Evolutionary conservation across 2,329 filamentous ascomycete species (phyloP).

Genomic region (Epichloe gansuensis): DNA sequence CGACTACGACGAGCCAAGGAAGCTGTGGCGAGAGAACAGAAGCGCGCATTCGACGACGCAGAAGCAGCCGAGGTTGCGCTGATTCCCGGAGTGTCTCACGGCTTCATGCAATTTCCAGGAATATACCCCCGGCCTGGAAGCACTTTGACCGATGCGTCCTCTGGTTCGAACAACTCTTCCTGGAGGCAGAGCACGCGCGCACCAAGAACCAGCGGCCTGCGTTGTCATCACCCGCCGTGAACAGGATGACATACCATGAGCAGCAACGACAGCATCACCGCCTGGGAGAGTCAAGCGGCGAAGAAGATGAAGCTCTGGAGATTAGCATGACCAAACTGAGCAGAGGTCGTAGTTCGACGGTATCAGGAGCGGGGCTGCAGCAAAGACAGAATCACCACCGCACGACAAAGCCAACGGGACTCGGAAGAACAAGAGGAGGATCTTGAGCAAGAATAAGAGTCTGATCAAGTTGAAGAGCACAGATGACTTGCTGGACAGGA

Average conservation of each 20-base stretch:
- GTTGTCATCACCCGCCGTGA: background rate
- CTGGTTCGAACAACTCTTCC: conserved; percentile 76
- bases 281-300: conserved; percentile 52
- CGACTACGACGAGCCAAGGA: conserved; percentile 70
- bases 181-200: conserved; percentile 32
- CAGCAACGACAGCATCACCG: conserved; percentile 16
- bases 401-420: conserved; percentile 4
- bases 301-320: conserved; percentile 72
- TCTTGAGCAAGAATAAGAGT: conserved; percentile 31
- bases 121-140: conserved; percentile 87
- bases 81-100: conserved; percentile 82
- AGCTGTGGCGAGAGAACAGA: conserved; percentile 21
- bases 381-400: conserved; percentile 10
- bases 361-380: conserved; percentile 14
- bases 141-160: conserved; percentile 65
- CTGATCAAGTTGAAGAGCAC: conserved; percentile 43
- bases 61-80: conserved; percentile 59
- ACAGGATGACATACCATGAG: conserved; percentile 1
- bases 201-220: conserved; percentile 10
- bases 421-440: conserved; percentile 15
- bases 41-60: conserved; percentile 23
- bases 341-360: conserved; percentile 21
- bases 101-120: conserved; percentile 82
- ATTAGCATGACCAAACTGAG: conserved; percentile 52
- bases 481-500: conserved; percentile 42